phyloP scores from a whole-genome alignment of 305 asterid species.

The Lippia alba region DNA sequence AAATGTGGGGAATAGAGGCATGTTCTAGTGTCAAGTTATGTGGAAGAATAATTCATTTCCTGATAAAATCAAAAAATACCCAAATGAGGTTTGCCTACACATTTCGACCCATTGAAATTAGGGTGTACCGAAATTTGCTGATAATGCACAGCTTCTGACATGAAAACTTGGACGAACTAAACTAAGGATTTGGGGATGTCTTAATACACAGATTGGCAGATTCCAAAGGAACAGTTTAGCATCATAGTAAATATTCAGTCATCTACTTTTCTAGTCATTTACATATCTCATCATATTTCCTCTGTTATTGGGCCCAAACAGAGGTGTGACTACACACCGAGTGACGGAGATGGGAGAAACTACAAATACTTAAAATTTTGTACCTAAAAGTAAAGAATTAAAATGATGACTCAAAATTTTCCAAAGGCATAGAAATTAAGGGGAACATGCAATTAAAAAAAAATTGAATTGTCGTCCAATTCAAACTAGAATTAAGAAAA shows the following conservation, averaged over 20 bases:
- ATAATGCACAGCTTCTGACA: neutral
- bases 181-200: slow-evolving; percentile 1
- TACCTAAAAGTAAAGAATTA: no score
- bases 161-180: slow-evolving; percentile 1
- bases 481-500: slow-evolving; percentile 18
- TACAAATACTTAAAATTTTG: no score
- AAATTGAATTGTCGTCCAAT: slow-evolving; percentile 14
- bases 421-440: no score
- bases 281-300: slow-evolving; percentile 20
- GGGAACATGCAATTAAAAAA: slow-evolving; percentile 7
- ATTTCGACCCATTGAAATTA: neutral
- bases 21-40: neutral
- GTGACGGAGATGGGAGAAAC: no score
- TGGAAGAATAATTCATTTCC: neutral
- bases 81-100: neutral
- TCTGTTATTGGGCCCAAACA: slow-evolving; percentile 4
- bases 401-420: no score
- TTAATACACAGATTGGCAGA: neutral
- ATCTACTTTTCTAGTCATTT: slow-evolving; percentile 14
- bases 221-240: slow-evolving; percentile 1
- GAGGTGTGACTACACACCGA: neutral
- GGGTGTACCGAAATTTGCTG: neutral
- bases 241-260: neutral
- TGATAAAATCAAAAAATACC: neutral
- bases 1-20: neutral